These are phyloP conservation scores for Asterophora parasitica DNA, from an alignment of 768 basidiomycete genomes.

Conservation along the genomic window DNA sequence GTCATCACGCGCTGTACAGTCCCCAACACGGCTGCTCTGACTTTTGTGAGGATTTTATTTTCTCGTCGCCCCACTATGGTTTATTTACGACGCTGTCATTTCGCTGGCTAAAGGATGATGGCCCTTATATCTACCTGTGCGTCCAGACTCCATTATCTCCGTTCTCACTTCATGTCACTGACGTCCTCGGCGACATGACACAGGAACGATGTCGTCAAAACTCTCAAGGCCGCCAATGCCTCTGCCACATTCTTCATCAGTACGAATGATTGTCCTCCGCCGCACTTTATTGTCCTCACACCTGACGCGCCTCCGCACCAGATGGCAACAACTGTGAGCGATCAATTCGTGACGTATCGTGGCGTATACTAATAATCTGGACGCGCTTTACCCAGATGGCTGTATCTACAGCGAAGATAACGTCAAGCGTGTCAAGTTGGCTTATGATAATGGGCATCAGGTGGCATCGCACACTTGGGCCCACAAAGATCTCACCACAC, in stretches of 20 bases:
- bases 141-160: not conserved
- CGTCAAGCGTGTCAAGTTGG: constrained; percentile 25
- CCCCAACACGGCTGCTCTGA: constrained; percentile 17
- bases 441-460: constrained; percentile 27
- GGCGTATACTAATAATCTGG: not conserved
- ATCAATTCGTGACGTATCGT: not conserved
- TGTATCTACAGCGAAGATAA: constrained; percentile 28
- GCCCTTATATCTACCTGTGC: constrained; percentile 14
- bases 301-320: not conserved
- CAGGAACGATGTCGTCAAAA: constrained; percentile 12
- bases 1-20: constrained; percentile 17
- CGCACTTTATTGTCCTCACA: not conserved
- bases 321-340: constrained; percentile 27
- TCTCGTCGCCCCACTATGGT: not conserved
- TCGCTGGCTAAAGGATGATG: constrained; percentile 15
- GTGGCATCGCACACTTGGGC: constrained; percentile 32
- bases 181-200: not conserved
- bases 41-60: constrained; percentile 11
- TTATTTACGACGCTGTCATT: not conserved
- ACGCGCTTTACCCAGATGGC: constrained; percentile 15
- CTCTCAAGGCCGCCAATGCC: constrained; percentile 21
- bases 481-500: constrained; percentile 27
- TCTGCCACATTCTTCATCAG: constrained; percentile 31
- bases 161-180: not conserved
- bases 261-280: constrained; percentile 7